Base-by-base conservation (phyloP, 2,329 filamentous ascomycete species). In the Cadophora gregata region DNA sequence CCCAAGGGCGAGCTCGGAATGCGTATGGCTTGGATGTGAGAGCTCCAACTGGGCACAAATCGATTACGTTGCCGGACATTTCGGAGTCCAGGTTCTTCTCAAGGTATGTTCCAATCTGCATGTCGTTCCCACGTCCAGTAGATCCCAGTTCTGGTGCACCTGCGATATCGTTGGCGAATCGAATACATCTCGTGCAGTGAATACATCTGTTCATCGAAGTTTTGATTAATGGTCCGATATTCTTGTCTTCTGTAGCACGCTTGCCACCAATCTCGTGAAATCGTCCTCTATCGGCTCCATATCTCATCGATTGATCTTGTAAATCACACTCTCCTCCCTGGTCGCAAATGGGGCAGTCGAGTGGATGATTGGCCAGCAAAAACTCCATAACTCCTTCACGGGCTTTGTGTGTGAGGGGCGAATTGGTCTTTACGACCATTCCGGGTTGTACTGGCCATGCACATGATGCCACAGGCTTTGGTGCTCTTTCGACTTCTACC, bases 141-240 rank as follows among this genome's bases (percentile, higher is more conserved):
- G 94, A 97, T 74, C 96, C 96, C 76, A 99, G 87, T 81, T 99
- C 96, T 42, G 96, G 93, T 68, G 96, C 96, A 76, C 96, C 96
- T 69, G 96, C 96, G 76, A 99, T 86, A 77, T 99, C 96, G 81
- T 98, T 99, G 79, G 96, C 92, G 81, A 99, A 99, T 78, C 96
- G 93, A 75, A 99, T 89, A 82, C 96, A 99, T 77, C 96, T 90
- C 71, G 96, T 99, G 86, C 96, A 99, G 85, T 99, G 96, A 77
- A 99, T 99, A 81, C 96, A 99, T 79, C 96, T 88, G 86, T 99
- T 99, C 96, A 99, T 99, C 59, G 96, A 99, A 3, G 96, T 99
- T 88, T 99, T 99, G 83, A 99, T 92, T 74, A 99, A 81, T 63
- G 96, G 96, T 42, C 96, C 96, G 77, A 99, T 97, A 81, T 99